Conservation (phyloP, 495 filamentous ascomycete species). For the Aspergillus bridgeri region DNA sequence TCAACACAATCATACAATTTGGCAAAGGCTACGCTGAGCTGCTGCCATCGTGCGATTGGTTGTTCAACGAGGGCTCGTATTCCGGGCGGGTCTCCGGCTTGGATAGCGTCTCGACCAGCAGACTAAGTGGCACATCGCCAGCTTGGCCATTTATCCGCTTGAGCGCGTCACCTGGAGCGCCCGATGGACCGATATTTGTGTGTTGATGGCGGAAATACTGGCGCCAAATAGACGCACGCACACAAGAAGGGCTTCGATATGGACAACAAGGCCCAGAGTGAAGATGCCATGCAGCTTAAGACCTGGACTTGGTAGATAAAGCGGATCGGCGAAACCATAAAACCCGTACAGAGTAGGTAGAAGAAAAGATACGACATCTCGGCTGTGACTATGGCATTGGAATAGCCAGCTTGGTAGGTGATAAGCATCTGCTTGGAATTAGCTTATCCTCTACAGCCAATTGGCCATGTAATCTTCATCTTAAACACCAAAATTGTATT, state of each 20-base stretch:
- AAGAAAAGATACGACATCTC: slow-evolving; percentile 51
- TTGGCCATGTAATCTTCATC: neutral
- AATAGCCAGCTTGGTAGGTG: slow-evolving; percentile 27
- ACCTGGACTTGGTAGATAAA: slow-evolving; percentile 38
- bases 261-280: slow-evolving; percentile 20
- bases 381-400: slow-evolving; percentile 37
- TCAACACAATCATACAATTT: neutral
- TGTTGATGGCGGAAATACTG: slow-evolving; percentile 26
- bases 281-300: slow-evolving; percentile 21
- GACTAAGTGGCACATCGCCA: slow-evolving; percentile 18
- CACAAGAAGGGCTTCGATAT: neutral
- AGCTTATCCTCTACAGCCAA: neutral
- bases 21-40: neutral
- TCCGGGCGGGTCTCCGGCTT: neutral
- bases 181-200: slow-evolving; percentile 3
- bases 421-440: slow-evolving; percentile 14
- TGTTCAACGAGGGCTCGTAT: neutral
- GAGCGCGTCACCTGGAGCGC: slow-evolving; percentile 6
- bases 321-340: slow-evolving; percentile 42
- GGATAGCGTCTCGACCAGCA: neutral
- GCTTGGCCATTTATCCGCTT: slow-evolving; percentile 16
- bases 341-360: slow-evolving; percentile 47
- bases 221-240: neutral
- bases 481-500: slow-evolving; percentile 22
- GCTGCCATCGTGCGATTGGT: neutral